Conservation (phyloP, 2,329 filamentous ascomycete genomes). For the Aspergillus japonicus region DNA sequence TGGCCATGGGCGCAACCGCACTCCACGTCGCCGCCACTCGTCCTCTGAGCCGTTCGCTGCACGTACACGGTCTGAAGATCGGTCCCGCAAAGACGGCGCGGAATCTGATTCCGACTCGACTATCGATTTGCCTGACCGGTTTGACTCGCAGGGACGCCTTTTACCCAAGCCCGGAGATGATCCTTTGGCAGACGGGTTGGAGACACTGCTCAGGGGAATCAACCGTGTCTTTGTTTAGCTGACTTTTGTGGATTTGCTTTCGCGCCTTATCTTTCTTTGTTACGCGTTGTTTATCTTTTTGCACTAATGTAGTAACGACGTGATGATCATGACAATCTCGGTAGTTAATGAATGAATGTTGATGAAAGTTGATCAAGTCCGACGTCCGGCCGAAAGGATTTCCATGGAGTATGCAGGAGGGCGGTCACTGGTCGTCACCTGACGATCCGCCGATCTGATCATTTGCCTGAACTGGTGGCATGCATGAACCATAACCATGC, state of each 20-base stretch:
- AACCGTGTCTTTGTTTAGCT: conserved; percentile 24
- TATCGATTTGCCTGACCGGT: conserved; percentile 45
- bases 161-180: conserved; percentile 35
- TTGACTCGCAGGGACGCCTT: conserved; percentile 42
- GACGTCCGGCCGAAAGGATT: neutral
- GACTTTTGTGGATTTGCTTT: conserved; percentile 4
- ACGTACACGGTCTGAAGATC: neutral
- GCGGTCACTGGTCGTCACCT: neutral
- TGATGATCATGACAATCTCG: neutral
- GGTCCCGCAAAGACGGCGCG: conserved; percentile 7
- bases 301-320: neutral
- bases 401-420: neutral
- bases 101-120: conserved; percentile 44
- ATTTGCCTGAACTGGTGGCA: neutral
- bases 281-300: neutral
- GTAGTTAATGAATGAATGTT: neutral
- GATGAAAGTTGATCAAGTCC: neutral
- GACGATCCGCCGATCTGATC: neutral
- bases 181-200: conserved; percentile 35
- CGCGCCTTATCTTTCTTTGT: neutral
- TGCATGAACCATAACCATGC: neutral
- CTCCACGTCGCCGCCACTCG: conserved; percentile 23
- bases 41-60: conserved; percentile 22
- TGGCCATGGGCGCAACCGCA: conserved; percentile 24
- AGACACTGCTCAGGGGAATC: conserved; percentile 37